Evolutionary conservation across 2,329 filamentous ascomycete species (phyloP).

Genomic region (Nectriaceae sp.): DNA sequence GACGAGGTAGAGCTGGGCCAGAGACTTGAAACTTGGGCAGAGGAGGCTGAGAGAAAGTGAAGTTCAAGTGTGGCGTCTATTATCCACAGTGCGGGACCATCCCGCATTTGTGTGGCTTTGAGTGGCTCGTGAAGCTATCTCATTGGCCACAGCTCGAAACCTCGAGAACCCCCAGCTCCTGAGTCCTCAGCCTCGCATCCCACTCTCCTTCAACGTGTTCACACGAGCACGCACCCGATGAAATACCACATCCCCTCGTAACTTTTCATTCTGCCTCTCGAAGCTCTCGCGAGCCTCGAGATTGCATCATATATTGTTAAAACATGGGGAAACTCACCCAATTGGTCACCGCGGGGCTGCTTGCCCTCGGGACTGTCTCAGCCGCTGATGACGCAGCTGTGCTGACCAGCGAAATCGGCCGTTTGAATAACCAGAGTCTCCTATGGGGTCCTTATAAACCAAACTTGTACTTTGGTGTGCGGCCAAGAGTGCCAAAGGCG

Average conservation of each 20-base stretch:
- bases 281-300: neutral
- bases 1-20: constrained; percentile 1
- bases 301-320: neutral
- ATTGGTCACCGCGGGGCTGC: constrained; percentile 31
- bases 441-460: constrained; percentile 96
- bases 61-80: constrained; percentile 13
- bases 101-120: neutral
- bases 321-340: constrained; percentile 36
- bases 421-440: constrained; percentile 75
- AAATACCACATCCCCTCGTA: constrained; percentile 7
- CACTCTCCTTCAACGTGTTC: constrained; percentile 26
- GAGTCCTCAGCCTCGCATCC: constrained; percentile 29
- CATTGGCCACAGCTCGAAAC: constrained; percentile 27
- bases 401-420: constrained; percentile 51
- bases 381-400: constrained; percentile 37
- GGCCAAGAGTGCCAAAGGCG: constrained; percentile 79
- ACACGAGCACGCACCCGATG: constrained; percentile 11
- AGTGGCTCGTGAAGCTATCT: constrained; percentile 21
- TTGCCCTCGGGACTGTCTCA: constrained; percentile 25
- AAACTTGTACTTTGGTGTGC: constrained; percentile 91
- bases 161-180: constrained; percentile 4
- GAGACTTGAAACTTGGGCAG: constrained; percentile 22
- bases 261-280: neutral
- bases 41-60: constrained; percentile 3
- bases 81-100: neutral